Base-by-base conservation (phyloP, 176 grass and related monocot species). In the Hyparrhenia diplandra region DNA sequence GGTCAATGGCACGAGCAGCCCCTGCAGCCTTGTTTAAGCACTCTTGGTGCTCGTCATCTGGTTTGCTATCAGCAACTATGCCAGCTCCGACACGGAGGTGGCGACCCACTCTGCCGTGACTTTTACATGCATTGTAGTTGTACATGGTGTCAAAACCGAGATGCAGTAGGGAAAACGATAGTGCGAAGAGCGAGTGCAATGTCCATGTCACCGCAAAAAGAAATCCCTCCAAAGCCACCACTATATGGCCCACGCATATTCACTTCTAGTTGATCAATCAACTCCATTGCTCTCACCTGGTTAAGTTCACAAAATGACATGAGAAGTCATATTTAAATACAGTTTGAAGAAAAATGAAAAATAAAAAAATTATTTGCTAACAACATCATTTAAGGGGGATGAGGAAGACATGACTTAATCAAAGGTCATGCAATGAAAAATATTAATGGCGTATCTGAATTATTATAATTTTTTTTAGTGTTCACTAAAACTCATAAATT, bases 201-300 rank as follows among this genome's bases (percentile, higher is more conserved):
- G 23, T 93, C 90, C 95, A 98, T 79, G 82, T 98, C 90, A 3
- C 95, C 95, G 0, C 55, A 43, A 73, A 93, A 95, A 23, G 95
- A 95, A 57, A 98, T 83, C 0, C 82, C 82, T 16, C 96, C 96
- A 34, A 98, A 93, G 4, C 96, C 96, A 17, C 96, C 96, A 5
- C 95, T 84, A 25, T 98, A 95, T 0, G 92, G 95, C 1, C 95
- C 95, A 1, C 92, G 84, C 75, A 86, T 89, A 47, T 83, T 91
- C 58, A 78, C 84, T 84, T 98, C 92, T 62, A 98, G 20, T 63
- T 86, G 24, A 39, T 98, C 95, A 23, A 98, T 95, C 18, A 98
- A 69, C 49, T 98, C 95, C 95, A 98, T 98, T 16, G 95, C 95
- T 89, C 60, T 92, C 27, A 98, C 95, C 95, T 98, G 67, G 14